Conservation (phyloP, 192 early-diverging fungal genomes). For the Powellomyces hirtus region DNA sequence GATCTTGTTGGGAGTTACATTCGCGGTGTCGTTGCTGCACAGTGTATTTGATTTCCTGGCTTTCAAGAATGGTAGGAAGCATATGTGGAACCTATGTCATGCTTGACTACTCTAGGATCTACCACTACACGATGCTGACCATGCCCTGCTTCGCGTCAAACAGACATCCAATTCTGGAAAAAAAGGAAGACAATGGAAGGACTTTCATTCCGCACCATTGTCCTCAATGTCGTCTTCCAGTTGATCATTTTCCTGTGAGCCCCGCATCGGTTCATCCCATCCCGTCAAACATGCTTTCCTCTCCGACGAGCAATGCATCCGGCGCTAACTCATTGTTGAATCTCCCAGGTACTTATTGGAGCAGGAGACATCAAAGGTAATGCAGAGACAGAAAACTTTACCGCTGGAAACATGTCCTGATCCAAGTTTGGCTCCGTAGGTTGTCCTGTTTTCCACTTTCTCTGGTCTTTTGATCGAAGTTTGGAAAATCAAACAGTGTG, state of each 20-base stretch:
- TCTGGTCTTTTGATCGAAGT: conserved; percentile 80
- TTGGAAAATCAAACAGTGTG: conserved; percentile 89
- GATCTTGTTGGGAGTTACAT: conserved; percentile 69
- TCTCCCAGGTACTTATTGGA: no score
- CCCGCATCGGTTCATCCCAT: no score
- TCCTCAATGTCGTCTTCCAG: conserved; percentile 80
- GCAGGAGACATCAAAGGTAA: no score
- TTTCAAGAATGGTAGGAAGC: conserved; percentile 88
- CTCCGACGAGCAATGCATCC: no score
- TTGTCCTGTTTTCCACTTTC: no score
- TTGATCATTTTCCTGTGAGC: conserved; percentile 85
- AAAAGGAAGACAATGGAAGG: conserved; percentile 77
- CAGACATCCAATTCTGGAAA: conserved; percentile 89
- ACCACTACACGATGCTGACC: no score
- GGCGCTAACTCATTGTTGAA: no score
- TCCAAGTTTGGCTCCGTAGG: conserved; percentile 84
- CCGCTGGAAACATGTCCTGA: conserved; percentile 85
- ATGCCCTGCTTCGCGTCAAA: no score
- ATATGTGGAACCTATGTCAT: not conserved
- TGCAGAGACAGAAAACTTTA: no score
- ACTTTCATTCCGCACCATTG: conserved; percentile 75
- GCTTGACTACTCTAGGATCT: no score
- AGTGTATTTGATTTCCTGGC: conserved; percentile 88
- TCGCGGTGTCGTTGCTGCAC: conserved; percentile 77
- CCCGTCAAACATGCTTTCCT: no score